Percentiles rank a stretch among this genome's conserved stretches.
Conservation (phyloP, 495 filamentous ascomycete species). For the Penicillium mononematosum region DNA sequence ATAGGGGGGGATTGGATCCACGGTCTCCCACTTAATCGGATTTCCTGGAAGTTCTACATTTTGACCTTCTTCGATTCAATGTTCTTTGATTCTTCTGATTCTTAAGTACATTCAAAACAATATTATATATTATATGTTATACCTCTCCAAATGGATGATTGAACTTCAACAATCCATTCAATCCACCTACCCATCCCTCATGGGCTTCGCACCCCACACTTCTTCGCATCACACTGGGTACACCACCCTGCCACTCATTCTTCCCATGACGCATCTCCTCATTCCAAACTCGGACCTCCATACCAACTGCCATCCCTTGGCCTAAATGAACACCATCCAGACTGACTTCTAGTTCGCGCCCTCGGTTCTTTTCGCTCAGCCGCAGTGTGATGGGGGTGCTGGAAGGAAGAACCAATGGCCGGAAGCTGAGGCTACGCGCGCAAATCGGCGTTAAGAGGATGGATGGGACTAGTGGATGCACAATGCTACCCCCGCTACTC, state of each 20-base stretch:
- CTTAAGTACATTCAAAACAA: too few relatives aligned
- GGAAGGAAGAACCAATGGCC: slow-evolving; percentile 83
- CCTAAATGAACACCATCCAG: slow-evolving; percentile 78
- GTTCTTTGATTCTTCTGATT: too few relatives aligned
- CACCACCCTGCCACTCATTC: slow-evolving; percentile 61
- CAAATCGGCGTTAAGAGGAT: slow-evolving; percentile 92
- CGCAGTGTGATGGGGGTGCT: slow-evolving; percentile 81
- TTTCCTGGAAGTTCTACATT: too few relatives aligned
- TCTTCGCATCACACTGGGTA: slow-evolving; percentile 57
- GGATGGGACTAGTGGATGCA: slow-evolving; percentile 86
- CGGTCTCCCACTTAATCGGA: background rate
- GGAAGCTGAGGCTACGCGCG: slow-evolving; percentile 85
- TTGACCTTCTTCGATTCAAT: too few relatives aligned
- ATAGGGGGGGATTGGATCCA: background rate
- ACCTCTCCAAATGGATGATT: slow-evolving; percentile 93
- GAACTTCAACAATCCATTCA: slow-evolving; percentile 94
- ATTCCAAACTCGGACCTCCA: slow-evolving; percentile 84
- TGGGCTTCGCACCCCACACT: slow-evolving; percentile 56
- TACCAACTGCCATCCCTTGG: slow-evolving; percentile 69
- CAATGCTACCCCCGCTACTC: slow-evolving; percentile 88
- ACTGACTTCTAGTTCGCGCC: slow-evolving; percentile 80
- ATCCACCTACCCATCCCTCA: slow-evolving; percentile 93
- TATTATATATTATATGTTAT: slow-evolving; percentile 21
- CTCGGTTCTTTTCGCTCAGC: slow-evolving; percentile 78
- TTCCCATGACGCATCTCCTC: slow-evolving; percentile 68